Evolutionary conservation across 768 basidiomycete species (phyloP).

Genomic region (Rhodocollybia butyracea): DNA sequence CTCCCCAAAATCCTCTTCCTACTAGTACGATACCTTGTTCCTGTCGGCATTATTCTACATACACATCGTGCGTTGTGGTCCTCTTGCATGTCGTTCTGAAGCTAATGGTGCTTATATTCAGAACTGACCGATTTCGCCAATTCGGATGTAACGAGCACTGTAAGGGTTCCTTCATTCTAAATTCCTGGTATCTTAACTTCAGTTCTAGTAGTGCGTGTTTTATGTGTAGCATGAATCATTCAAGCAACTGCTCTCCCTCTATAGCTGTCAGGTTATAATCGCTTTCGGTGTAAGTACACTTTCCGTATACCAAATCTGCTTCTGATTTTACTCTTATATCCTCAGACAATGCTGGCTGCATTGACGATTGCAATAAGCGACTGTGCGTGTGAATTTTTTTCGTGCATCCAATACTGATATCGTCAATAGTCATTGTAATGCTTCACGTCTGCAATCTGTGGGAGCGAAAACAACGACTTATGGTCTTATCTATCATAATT

Average conservation of each 20-base stretch:
- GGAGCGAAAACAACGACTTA: not conserved
- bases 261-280: not conserved
- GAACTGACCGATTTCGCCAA: not conserved
- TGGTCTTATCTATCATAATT: not conserved
- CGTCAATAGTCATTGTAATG: not conserved
- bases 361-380: not conserved
- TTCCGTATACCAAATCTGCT: not conserved
- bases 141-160: not conserved
- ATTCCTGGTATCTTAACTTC: not conserved
- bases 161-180: not conserved
- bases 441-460: not conserved
- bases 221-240: not conserved
- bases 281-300: not conserved
- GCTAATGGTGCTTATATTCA: not conserved
- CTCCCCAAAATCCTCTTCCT: conserved; percentile 29
- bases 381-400: not conserved
- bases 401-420: not conserved
- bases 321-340: not conserved
- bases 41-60: not conserved
- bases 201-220: not conserved
- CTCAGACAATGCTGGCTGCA: not conserved
- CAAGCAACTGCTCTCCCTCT: not conserved
- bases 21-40: conserved; percentile 25
- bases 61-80: not conserved
- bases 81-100: not conserved